Base-by-base conservation (phyloP, 2,329 filamentous ascomycete genomes). In the Cladophialophora exuberans region DNA sequence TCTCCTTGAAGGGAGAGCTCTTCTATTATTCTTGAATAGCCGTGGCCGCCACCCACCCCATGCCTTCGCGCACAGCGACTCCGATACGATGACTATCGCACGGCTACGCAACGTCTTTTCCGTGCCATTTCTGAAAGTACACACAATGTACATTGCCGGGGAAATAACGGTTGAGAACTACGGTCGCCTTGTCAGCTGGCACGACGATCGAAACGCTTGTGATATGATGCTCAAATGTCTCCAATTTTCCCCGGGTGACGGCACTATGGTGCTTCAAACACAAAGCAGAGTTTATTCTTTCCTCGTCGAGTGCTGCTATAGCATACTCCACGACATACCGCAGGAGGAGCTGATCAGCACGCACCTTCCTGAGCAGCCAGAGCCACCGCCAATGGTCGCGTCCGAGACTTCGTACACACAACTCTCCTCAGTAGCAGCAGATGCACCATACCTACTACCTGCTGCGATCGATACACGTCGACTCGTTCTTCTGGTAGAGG, bases 401-500 rank as follows among this genome's bases (percentile, higher is more conserved):
- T 15, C 65, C 36, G 25, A 64, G 0, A 65, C 54, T 1, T 73
- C 71, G 0, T 71, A 74, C 36, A 63, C 64, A 2, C 74, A 74
- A 0, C 62, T 81, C 18, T 66, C 70, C 3, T 59, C 67, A 1
- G 69, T 79, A 61, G 69, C 75, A 1, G 65, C 72, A 1, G 80
- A 85, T 59, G 77, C 77, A 0, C 79, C 82, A 0, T 86, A 84
- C 54, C 69, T 77, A 2, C 48, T 75, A 0, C 82, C 82, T 1
- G 69, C 72, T 0, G 59, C 65, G 2, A 64, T 83, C 0, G 74
- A 84, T 57, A 65, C 84, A 1, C 58, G 43, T 0, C 71, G 73
- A 0, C 67, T 85, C 0, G 67, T 73, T 33, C 64, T 67, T 1
- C 61, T 85, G 3, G 67, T 82, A 0, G 64, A 63, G 1, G 77